phyloP scores from a whole-genome alignment of 2,329 filamentous ascomycete species.

The Colletotrichum musae region DNA sequence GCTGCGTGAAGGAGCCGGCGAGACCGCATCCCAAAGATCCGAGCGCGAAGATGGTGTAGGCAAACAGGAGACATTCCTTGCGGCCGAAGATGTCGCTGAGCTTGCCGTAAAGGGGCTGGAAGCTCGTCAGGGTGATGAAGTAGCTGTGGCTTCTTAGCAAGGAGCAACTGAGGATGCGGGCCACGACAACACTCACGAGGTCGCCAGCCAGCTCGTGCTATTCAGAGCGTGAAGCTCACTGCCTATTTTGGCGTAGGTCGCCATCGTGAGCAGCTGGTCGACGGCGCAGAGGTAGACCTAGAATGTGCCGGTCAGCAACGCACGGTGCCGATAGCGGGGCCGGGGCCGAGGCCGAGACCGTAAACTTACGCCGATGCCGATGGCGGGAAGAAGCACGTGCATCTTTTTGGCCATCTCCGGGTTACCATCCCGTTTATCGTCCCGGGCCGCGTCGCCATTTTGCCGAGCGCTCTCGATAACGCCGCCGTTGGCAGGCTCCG shows the following conservation, averaged over 20 bases:
- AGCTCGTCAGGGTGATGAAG: slow-evolving; percentile 81
- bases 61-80: slow-evolving; percentile 75
- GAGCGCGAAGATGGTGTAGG: slow-evolving; percentile 75
- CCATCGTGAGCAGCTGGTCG: slow-evolving; percentile 83
- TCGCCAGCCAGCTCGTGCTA: slow-evolving; percentile 81
- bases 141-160: slow-evolving; percentile 60
- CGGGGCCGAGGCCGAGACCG: neutral
- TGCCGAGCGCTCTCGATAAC: slow-evolving; percentile 3
- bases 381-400: slow-evolving; percentile 54
- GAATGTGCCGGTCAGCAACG: neutral
- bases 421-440: slow-evolving; percentile 41
- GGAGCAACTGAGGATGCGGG: neutral
- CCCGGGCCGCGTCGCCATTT: slow-evolving; percentile 37
- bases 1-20: slow-evolving; percentile 73
- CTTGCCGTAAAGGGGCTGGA: slow-evolving; percentile 82
- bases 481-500: slow-evolving; percentile 27
- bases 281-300: slow-evolving; percentile 80
- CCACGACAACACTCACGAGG: slow-evolving; percentile 50
- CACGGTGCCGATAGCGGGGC: neutral
- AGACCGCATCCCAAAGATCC: slow-evolving; percentile 76
- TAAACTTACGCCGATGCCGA: slow-evolving; percentile 54
- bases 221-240: slow-evolving; percentile 82
- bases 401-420: slow-evolving; percentile 53
- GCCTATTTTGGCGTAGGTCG: slow-evolving; percentile 84
- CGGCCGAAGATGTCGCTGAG: slow-evolving; percentile 80